Evolutionary conservation across 2,329 filamentous ascomycete genomes (phyloP).

Genomic region (Pyricularia sp.): DNA sequence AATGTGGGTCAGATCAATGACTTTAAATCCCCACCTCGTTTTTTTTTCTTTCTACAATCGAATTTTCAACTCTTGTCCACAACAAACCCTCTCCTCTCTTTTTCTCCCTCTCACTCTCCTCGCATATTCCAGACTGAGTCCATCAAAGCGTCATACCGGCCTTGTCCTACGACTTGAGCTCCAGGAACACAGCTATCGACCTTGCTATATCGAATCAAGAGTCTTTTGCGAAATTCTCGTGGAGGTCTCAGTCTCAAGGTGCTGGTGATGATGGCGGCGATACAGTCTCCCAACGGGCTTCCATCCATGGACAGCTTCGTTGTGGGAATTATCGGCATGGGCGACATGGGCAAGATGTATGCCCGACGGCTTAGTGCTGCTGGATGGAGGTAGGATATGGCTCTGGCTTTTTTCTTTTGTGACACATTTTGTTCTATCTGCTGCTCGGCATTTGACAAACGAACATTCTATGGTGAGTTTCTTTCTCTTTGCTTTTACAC

Average conservation of each 20-base stretch:
- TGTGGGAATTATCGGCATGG: slow-evolving; percentile 96
- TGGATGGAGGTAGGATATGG: slow-evolving; percentile 79
- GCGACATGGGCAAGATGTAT: slow-evolving; percentile 99
- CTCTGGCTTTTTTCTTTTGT: background rate
- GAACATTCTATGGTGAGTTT: slow-evolving; percentile 17
- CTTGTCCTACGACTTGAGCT: background rate
- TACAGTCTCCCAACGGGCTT: slow-evolving; percentile 1
- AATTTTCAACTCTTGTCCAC: background rate
- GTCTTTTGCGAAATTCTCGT: background rate
- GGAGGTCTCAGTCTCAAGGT: background rate
- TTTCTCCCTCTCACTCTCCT: background rate
- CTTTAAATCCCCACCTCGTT: background rate
- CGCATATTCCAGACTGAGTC: background rate
- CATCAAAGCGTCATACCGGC: too few relatives aligned
- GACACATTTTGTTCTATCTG: background rate
- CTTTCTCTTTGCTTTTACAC: background rate
- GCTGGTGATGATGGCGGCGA: background rate
- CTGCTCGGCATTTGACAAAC: background rate
- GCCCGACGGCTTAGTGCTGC: slow-evolving; percentile 78
- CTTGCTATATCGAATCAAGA: background rate
- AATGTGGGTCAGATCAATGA: background rate
- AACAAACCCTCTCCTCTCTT: background rate
- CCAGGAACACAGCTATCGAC: background rate
- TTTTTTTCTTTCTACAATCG: background rate
- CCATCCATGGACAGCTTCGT: slow-evolving; percentile 56